Evolutionary conservation across 192 early-diverging fungal genomes (phyloP), one percentile per base, ranked within the genome.

Genomic region (Rhizoclosmatium globosum): DNA sequence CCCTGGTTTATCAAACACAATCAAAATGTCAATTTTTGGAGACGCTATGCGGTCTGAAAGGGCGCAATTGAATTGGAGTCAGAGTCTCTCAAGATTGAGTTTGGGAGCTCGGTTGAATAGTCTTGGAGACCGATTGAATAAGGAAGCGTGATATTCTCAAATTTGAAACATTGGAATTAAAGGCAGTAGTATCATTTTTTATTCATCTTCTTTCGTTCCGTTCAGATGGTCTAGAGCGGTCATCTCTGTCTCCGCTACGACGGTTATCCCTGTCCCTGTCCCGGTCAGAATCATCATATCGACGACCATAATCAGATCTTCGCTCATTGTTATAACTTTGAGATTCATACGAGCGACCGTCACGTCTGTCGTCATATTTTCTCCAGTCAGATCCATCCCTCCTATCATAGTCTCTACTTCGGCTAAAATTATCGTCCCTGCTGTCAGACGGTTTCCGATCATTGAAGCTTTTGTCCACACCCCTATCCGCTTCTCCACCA

Each of bases 1-100:
- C 73, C 86, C 87, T 19, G 87, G 86, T n/a, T 59, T 88, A 53
- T 86, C 82, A 44, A 85, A 84, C 50, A 86, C 82, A 50, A 59
- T 79, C 3, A 79, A 81, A 68, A 81, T 86, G 79, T 73, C 82
- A 45, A 31, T 80, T 38, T 86, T 86, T 77, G 85, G 85, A 3
- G 85, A 86, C 60, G 72, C 82, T 2, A 71, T 79, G 31, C 61
- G 64, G 11, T 46, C 41, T 43, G 74, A 76, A 67, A 31, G 47
- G 39, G 74, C 74, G 42, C 43, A 56, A 3, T 17, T 43, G 74
- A 56, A 76, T 48, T 76, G 74, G 74, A 50, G 62, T 2, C 23
- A 74, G 4, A 64, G 59, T 64, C 23, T 74, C 19, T 7, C 58
- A 2, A 3, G 60, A 21, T 19, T 59, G 48, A 71, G 47, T 57